A percentile compares a stretch with the other conserved stretches of the same genome.
phyloP scores from a whole-genome alignment of 441 rosid genomes.

The Breynia disticha region DNA sequence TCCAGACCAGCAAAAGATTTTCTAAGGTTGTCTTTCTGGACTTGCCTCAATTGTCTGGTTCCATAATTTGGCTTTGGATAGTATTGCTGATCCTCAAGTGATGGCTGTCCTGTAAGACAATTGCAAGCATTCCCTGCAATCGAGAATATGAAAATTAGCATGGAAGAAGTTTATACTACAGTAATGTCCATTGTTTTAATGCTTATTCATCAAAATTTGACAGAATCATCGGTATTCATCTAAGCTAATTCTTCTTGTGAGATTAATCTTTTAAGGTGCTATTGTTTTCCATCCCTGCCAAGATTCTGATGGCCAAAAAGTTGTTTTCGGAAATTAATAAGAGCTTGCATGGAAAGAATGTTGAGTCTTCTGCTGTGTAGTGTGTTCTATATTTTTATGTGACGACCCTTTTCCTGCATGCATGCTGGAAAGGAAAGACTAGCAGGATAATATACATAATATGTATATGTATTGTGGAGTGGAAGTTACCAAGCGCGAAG shows the following conservation, averaged over 20 bases:
- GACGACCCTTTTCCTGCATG: too few relatives aligned
- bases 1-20: slow-evolving; percentile 48
- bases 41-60: slow-evolving; percentile 30
- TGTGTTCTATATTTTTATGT: background rate
- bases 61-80: slow-evolving; percentile 37
- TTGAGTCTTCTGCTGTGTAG: background rate
- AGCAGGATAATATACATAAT: background rate
- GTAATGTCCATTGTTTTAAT: too few relatives aligned
- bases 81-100: slow-evolving; percentile 48
- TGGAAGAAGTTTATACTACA: slow-evolving; percentile 4
- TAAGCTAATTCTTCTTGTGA: background rate
- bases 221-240: too few relatives aligned
- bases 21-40: slow-evolving; percentile 31
- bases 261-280: background rate
- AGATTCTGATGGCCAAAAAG: too few relatives aligned
- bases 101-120: slow-evolving; percentile 54
- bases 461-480: background rate
- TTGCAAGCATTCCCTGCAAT: slow-evolving; percentile 43
- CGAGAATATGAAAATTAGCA: slow-evolving; percentile 11
- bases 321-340: background rate
- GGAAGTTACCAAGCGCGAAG: slow-evolving; percentile 44
- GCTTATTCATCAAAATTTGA: too few relatives aligned
- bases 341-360: slow-evolving; percentile 8
- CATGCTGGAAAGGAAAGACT: background rate
- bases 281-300: background rate